phyloP scores from a whole-genome alignment of 352 stramenopile species.

The Globisporangium viniferum region DNA sequence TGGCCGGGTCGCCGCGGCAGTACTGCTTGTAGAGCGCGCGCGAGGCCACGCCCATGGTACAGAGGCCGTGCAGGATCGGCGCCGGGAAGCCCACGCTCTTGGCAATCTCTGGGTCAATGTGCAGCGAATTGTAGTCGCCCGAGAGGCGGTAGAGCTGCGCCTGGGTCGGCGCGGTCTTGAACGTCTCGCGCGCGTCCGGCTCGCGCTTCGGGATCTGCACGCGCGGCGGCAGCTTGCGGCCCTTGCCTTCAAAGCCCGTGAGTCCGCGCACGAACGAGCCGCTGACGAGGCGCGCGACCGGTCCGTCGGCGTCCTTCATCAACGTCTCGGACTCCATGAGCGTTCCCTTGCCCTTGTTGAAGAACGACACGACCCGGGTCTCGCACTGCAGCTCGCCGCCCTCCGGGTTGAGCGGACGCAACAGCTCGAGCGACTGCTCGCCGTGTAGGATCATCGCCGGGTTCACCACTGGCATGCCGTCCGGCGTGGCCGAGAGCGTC shows the following conservation, averaged over 20 bases:
- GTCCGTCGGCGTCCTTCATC: conserved; percentile 62
- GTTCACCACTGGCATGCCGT: conserved; percentile 76
- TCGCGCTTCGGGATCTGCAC: conserved; percentile 73
- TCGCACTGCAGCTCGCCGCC: conserved; percentile 53
- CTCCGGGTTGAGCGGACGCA: conserved; percentile 59
- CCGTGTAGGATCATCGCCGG: conserved; percentile 83
- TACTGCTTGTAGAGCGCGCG: conserved; percentile 80
- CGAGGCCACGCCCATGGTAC: conserved; percentile 87
- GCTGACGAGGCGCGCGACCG: conserved; percentile 68
- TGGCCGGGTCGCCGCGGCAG: conserved; percentile 55
- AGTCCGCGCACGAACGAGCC: conserved; percentile 82
- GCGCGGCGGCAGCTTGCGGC: conserved; percentile 57
- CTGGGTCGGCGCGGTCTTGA: conserved; percentile 66
- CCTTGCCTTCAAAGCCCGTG: conserved; percentile 68
- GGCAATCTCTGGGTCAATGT: conserved; percentile 88
- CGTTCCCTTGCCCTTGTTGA: conserved; percentile 78
- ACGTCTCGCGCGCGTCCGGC: conserved; percentile 58
- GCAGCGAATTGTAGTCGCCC: conserved; percentile 95
- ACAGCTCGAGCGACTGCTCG: conserved; percentile 82
- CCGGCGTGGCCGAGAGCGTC: conserved; percentile 47
- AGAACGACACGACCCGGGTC: conserved; percentile 78
- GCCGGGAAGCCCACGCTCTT: conserved; percentile 71
- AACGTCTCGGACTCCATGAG: conserved; percentile 86
- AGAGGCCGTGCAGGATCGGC: conserved; percentile 93
- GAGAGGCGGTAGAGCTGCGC: conserved; percentile 93